phyloP scores from a whole-genome alignment of 441 rosid genomes.

The Gossypium lobatum region DNA sequence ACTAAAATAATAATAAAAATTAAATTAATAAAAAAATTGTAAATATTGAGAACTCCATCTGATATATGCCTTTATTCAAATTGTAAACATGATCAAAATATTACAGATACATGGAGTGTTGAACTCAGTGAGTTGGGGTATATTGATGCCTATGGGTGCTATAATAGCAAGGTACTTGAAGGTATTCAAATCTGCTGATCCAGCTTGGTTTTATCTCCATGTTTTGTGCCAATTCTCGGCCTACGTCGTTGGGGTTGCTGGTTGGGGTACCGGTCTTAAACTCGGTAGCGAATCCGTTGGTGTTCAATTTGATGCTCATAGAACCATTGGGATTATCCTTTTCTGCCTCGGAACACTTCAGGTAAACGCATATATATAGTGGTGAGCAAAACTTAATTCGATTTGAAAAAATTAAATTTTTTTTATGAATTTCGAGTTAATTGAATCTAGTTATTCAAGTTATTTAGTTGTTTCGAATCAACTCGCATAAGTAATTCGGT shows the following conservation, averaged over 20 bases:
- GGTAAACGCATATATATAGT: constrained; percentile 18
- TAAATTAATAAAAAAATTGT: no score
- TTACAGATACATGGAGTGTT: constrained; percentile 73
- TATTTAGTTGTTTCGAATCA: no score
- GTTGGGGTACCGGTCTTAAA: constrained; percentile 77
- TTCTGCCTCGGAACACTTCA: constrained; percentile 69
- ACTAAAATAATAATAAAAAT: no score
- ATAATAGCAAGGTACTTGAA: constrained; percentile 68
- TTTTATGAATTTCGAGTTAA: no score
- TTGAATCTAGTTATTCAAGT: no score
- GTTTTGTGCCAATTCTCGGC: constrained; percentile 57
- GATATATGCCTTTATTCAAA: no score
- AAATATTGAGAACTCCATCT: no score
- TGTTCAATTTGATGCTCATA: constrained; percentile 38
- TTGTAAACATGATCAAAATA: not conserved
- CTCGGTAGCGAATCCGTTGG: constrained; percentile 57
- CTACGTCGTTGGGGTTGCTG: constrained; percentile 64
- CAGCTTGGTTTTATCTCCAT: constrained; percentile 84
- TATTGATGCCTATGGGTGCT: constrained; percentile 72
- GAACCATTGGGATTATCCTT: constrained; percentile 57
- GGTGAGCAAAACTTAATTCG: no score
- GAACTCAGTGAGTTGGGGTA: constrained; percentile 76
- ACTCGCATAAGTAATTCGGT: no score
- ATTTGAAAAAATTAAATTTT: no score
- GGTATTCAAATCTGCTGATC: constrained; percentile 61